Evolutionary conservation across 2,329 filamentous ascomycete species (phyloP).

Genomic region (Fusarium haematococcum): DNA sequence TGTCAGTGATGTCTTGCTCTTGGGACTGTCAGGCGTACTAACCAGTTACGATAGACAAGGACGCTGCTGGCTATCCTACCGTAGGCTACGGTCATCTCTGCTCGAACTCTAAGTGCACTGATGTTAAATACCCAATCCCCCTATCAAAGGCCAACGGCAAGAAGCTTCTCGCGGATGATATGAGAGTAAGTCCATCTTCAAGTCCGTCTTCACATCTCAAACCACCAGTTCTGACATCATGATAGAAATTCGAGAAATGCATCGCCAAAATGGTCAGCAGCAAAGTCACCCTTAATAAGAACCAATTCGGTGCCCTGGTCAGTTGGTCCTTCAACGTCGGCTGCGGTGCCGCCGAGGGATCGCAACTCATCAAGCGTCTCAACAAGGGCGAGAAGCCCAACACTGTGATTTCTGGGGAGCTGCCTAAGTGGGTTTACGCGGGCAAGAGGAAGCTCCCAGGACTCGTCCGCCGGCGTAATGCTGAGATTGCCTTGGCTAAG

Average conservation of each 20-base stretch:
- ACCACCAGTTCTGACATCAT: not conserved
- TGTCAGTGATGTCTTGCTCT: constrained; percentile 8
- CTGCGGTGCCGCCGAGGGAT: constrained; percentile 53
- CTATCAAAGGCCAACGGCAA: constrained; percentile 55
- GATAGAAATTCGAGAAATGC: constrained; percentile 7
- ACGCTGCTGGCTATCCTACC: constrained; percentile 60
- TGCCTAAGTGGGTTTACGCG: constrained; percentile 61
- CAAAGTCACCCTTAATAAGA: constrained; percentile 49
- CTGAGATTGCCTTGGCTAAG: constrained; percentile 55
- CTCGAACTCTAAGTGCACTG: constrained; percentile 53
- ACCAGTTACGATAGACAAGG: constrained; percentile 36
- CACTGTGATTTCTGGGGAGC: constrained; percentile 55
- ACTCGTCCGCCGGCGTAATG: constrained; percentile 56
- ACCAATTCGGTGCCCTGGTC: constrained; percentile 64
- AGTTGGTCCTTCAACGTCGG: constrained; percentile 65
- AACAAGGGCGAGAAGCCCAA: constrained; percentile 44
- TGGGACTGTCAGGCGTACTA: not conserved
- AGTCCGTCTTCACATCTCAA: not conserved
- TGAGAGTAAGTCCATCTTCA: constrained; percentile 16
- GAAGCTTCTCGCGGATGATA: constrained; percentile 49
- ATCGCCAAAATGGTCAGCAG: constrained; percentile 3
- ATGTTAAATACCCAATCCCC: constrained; percentile 60
- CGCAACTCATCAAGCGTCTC: constrained; percentile 48
- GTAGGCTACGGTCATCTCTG: constrained; percentile 65
- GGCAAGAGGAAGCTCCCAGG: constrained; percentile 54